Evolutionary conservation across 345 rosid genomes (phyloP).

Genomic region (Lepidium aucheri): DNA sequence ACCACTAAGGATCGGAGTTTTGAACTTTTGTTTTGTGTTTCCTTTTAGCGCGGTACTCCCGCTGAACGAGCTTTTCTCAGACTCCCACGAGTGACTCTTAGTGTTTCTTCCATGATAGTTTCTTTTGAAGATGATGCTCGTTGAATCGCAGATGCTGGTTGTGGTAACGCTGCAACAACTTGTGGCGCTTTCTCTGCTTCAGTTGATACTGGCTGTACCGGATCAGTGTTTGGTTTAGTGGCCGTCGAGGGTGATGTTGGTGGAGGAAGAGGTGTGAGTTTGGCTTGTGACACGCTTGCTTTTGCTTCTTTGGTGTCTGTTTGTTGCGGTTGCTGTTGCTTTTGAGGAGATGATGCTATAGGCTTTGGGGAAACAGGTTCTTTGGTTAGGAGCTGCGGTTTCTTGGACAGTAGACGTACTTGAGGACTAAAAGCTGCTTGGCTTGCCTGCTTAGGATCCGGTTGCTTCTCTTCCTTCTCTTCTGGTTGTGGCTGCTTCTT

Average conservation of each 20-base stretch:
- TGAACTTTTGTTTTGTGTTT: neutral
- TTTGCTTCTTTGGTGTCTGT: slow-evolving; percentile 20
- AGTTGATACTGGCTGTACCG: slow-evolving; percentile 18
- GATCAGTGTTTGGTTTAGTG: slow-evolving; percentile 14
- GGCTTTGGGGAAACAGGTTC: slow-evolving; percentile 29
- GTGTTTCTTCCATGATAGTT: slow-evolving; percentile 44
- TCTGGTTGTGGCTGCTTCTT: slow-evolving; percentile 26
- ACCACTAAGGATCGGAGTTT: neutral
- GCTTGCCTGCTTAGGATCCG: slow-evolving; percentile 12
- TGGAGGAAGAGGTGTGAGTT: slow-evolving; percentile 7
- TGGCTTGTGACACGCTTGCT: slow-evolving; percentile 23
- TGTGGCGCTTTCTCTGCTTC: slow-evolving; percentile 38
- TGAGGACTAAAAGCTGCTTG: slow-evolving; percentile 12
- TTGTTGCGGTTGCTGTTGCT: slow-evolving; percentile 14
- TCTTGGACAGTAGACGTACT: slow-evolving; percentile 11
- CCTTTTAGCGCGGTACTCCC: slow-evolving; percentile 10
- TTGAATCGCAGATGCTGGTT: slow-evolving; percentile 32
- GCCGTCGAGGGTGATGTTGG: slow-evolving; percentile 15
- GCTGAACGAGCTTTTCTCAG: slow-evolving; percentile 48
- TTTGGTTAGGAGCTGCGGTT: slow-evolving; percentile 19
- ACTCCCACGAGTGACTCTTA: slow-evolving; percentile 39
- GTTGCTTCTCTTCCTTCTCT: slow-evolving; percentile 17
- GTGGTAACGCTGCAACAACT: slow-evolving; percentile 28
- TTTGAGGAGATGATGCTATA: slow-evolving; percentile 2
- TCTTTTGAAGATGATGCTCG: slow-evolving; percentile 38